Evolutionary conservation across 129 eudicot species (phyloP), one percentile per base, ranked within the genome.

Genomic region (Silybum marianum): DNA sequence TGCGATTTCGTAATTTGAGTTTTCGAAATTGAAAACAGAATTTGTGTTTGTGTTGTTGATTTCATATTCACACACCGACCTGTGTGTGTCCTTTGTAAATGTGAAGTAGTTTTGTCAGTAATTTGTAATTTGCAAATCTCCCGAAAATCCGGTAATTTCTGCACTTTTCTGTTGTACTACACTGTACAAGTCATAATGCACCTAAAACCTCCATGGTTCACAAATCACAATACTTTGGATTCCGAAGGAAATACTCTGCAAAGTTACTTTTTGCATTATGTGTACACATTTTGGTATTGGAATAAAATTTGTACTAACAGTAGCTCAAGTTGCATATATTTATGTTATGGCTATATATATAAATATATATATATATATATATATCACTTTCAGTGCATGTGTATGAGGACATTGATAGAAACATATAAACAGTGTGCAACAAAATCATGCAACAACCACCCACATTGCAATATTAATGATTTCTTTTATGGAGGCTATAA

Each of bases 121-220:
- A 73, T 81, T 81, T 23, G 39, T 19, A 6, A 39, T 66, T 10
- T 21, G 30, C 69, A 65, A 19, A 71, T 67, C 68, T 79, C 69
- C 58, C 38, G 80, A 54, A 48, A 22, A 79, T 70, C 18, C 18
- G 32, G 76, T 79, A 19, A 79, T 32, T 32, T 32, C 58, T 70
- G 76, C 78, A 60, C 0, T 23, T 22, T 1, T 76, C 38, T 58
- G 82, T 76, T 76, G 82, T 69, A 82, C 77, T 60, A 6, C 24
- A 76, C 2, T 76, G 82, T 82, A 82, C 78, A 82, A 82, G 67
- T 82, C 66, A 38, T 83, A 70, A 77, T 76, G 86, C 86, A 76
- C 72, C 11, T 48, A 24, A 23, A 38, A 39, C n/a, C 40, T 65
- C 54, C 7, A 42, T 44, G 46, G 14, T 69, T 78, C 75, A 26